Evolutionary conservation across 2,329 filamentous ascomycete species (phyloP).

Genomic region (Clarireedia homoeocarpa): DNA sequence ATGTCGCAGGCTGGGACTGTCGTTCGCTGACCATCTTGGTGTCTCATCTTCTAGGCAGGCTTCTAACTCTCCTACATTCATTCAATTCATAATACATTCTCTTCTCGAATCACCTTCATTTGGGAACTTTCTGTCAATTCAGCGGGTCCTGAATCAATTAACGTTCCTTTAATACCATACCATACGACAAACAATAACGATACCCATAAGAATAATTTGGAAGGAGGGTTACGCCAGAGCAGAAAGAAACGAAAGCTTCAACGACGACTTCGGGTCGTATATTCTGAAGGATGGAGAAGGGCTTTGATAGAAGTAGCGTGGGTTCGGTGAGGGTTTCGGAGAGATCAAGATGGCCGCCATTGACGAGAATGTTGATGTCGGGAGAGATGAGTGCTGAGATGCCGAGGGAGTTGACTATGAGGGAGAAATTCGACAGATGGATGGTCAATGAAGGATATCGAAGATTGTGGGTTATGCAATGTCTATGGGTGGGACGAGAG

Average conservation of each 20-base stretch:
- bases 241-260: slow-evolving; percentile 10
- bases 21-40: neutral
- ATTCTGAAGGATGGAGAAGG: slow-evolving; percentile 19
- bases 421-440: slow-evolving; percentile 74
- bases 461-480: slow-evolving; percentile 53
- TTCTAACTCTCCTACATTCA: slow-evolving; percentile 2
- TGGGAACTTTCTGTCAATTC: slow-evolving; percentile 26
- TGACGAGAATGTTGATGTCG: slow-evolving; percentile 75
- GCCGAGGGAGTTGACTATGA: slow-evolving; percentile 57
- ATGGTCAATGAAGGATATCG: slow-evolving; percentile 86
- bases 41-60: slow-evolving; percentile 1
- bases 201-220: slow-evolving; percentile 15
- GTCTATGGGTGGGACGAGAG: neutral
- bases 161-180: slow-evolving; percentile 18
- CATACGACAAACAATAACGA: slow-evolving; percentile 7
- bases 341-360: slow-evolving; percentile 72
- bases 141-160: slow-evolving; percentile 31
- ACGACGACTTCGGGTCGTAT: slow-evolving; percentile 23
- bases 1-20: neutral
- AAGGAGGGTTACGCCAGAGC: slow-evolving; percentile 10
- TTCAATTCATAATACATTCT: neutral
- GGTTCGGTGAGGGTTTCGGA: slow-evolving; percentile 48
- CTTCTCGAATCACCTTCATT: slow-evolving; percentile 13
- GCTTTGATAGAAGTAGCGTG: slow-evolving; percentile 21
- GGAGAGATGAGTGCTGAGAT: slow-evolving; percentile 72